phyloP scores from a whole-genome alignment of 2,329 filamentous ascomycete species.

The Fonsecaea nubica region DNA sequence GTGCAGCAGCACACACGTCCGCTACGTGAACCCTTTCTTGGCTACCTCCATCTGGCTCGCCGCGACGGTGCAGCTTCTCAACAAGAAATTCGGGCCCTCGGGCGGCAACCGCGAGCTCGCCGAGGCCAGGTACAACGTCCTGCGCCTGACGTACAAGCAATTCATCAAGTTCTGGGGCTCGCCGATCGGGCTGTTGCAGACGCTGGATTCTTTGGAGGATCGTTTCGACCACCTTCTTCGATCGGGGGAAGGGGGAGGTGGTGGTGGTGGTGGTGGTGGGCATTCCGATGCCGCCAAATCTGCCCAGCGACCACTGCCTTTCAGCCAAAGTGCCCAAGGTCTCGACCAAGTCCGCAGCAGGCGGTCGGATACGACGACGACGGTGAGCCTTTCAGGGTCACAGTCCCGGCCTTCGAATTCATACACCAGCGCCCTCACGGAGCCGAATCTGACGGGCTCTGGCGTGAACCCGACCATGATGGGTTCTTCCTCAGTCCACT shows the following conservation, averaged over 20 bases:
- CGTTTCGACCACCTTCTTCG: no score
- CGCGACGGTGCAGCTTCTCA: constrained; percentile 42
- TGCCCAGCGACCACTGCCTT: no score
- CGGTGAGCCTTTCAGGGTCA: no score
- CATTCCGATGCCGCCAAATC: no score
- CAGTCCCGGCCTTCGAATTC: background rate
- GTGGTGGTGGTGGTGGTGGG: no score
- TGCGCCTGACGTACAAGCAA: constrained; percentile 40
- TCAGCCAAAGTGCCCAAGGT: no score
- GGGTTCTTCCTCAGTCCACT: background rate
- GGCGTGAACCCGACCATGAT: background rate
- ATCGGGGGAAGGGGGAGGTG: no score
- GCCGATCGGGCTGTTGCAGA: constrained; percentile 41
- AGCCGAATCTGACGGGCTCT: constrained; percentile 9
- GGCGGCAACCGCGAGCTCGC: constrained; percentile 9
- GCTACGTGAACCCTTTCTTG: constrained; percentile 46
- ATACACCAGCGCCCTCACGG: background rate
- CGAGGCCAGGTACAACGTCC: constrained; percentile 37
- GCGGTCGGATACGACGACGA: no score
- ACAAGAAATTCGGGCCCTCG: constrained; percentile 20
- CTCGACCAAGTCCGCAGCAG: no score
- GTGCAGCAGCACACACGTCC: constrained; percentile 41
- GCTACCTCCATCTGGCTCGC: constrained; percentile 46
- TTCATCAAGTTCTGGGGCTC: constrained; percentile 43
- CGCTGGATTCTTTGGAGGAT: constrained; percentile 39